Percentiles rank a stretch among this genome's conserved stretches.
Evolutionary conservation across 768 basidiomycete species (phyloP).

Genomic region (Phanerochaete sordida): DNA sequence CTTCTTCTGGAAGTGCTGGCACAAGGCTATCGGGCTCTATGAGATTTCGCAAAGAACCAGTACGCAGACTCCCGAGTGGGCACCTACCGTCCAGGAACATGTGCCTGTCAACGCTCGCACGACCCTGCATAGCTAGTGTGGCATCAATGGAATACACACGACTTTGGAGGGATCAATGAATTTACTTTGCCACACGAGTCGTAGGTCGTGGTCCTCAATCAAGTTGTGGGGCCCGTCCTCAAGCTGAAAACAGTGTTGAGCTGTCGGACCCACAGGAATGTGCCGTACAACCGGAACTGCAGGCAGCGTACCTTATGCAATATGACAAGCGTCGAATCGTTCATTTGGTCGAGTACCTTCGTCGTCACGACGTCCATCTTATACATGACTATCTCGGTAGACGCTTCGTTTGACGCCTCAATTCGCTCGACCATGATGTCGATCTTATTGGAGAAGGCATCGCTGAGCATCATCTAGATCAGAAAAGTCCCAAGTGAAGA

Average conservation of each 20-base stretch:
- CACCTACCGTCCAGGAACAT: slow-evolving; percentile 11
- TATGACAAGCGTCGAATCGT: neutral
- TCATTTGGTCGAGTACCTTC: too few species aligned
- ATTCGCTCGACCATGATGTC: neutral
- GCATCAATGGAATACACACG: neutral
- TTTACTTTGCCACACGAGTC: slow-evolving; percentile 7
- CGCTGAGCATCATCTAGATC: neutral
- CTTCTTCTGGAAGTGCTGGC: slow-evolving; percentile 17
- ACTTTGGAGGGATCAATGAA: neutral
- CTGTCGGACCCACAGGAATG: too few species aligned
- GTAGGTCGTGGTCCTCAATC: slow-evolving; percentile 11
- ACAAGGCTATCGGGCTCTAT: slow-evolving; percentile 17
- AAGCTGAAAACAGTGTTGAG: neutral
- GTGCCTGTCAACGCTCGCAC: slow-evolving; percentile 4
- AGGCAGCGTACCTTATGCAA: neutral
- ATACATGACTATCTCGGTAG: too few species aligned
- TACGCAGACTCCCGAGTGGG: neutral
- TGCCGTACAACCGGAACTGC: neutral
- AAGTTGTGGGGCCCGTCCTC: slow-evolving; percentile 9
- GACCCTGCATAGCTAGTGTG: slow-evolving; percentile 5
- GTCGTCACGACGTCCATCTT: too few species aligned
- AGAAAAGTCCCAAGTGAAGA: neutral
- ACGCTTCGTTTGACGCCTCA: too few species aligned
- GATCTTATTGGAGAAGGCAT: neutral
- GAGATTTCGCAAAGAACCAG: too few species aligned